phyloP scores from a whole-genome alignment of 805 yeast species.

The Cyberlindnera mississippiensis region DNA sequence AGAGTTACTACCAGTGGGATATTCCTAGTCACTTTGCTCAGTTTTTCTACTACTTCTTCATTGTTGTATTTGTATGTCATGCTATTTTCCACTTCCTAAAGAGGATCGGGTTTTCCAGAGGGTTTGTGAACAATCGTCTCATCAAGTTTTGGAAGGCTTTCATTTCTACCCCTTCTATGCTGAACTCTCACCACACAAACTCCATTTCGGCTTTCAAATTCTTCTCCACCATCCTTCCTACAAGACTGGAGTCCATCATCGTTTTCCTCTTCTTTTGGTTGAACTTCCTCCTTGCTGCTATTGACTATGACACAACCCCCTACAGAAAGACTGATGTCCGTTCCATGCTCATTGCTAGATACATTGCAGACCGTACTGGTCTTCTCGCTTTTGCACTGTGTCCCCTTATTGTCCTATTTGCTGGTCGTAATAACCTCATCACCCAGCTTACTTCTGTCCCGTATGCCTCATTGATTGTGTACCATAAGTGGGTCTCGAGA shows the following conservation, averaged over 20 bases:
- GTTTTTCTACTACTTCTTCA: conserved; percentile 36
- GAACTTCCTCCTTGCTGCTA: conserved; percentile 13
- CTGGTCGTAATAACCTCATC: conserved; percentile 68
- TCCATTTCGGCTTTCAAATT: conserved; percentile 1
- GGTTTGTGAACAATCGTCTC: conserved; percentile 8
- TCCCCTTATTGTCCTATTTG: conserved; percentile 56
- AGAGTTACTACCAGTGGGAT: conserved; percentile 16
- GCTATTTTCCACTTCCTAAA: conserved; percentile 30
- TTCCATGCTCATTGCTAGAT: not conserved
- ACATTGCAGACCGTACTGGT: conserved; percentile 23
- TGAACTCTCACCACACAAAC: conserved; percentile 16
- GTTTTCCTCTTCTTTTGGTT: conserved; percentile 31
- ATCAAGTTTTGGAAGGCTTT: conserved; percentile 17
- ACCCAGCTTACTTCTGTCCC: conserved; percentile 58
- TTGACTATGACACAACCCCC: conserved; percentile 3
- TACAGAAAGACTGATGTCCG: not conserved
- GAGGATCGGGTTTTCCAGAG: conserved; percentile 16
- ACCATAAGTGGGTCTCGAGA: conserved; percentile 63
- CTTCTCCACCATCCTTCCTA: conserved; percentile 20
- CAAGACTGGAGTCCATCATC: conserved; percentile 27
- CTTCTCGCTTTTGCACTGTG: conserved; percentile 31
- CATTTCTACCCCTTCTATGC: conserved; percentile 20
- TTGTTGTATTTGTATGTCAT: conserved; percentile 33
- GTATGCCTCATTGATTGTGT: conserved; percentile 54
- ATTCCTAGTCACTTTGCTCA: conserved; percentile 22